Evolutionary conservation across 495 filamentous ascomycete species (phyloP).

Genomic region (Penicillium macrosclerotiorum): DNA sequence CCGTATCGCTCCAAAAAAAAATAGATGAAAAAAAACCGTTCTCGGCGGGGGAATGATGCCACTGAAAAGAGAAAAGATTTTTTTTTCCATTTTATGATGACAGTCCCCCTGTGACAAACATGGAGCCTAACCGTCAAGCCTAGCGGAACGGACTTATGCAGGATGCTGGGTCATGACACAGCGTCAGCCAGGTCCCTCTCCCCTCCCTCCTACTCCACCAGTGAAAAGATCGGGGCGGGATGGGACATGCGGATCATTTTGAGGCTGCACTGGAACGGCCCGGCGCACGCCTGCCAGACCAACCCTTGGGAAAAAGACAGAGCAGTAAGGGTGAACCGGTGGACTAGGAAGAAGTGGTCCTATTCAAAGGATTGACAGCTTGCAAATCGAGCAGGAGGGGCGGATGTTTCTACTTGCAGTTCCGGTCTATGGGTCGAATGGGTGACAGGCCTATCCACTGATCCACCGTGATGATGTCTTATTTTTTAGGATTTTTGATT

Average conservation of each 20-base stretch:
- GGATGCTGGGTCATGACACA: constrained; percentile 34
- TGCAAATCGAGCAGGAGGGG: neutral
- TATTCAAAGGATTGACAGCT: too few relatives aligned
- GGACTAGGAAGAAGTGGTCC: neutral
- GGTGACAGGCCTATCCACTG: constrained; percentile 1
- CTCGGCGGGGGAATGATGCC: constrained; percentile 9
- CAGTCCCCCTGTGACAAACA: constrained; percentile 29
- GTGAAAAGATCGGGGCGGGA: constrained; percentile 34
- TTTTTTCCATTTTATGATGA: constrained; percentile 9
- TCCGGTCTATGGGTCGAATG: neutral
- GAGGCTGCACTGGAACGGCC: constrained; percentile 54
- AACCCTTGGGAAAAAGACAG: constrained; percentile 42
- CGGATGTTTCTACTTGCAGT: constrained; percentile 4
- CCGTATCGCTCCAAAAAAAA: constrained; percentile 5
- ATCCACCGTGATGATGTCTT: neutral
- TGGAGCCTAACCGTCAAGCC: constrained; percentile 42
- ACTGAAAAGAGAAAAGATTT: constrained; percentile 2
- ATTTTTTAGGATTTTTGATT: neutral
- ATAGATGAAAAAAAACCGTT: constrained; percentile 13
- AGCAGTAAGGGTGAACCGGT: constrained; percentile 17
- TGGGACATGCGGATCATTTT: constrained; percentile 49
- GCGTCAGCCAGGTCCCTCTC: constrained; percentile 37
- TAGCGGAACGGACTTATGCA: constrained; percentile 43
- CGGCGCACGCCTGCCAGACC: constrained; percentile 47
- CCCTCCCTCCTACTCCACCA: constrained; percentile 34